Conservation (phyloP, 768 basidiomycete species). For the Cystoderma amianthinum region DNA sequence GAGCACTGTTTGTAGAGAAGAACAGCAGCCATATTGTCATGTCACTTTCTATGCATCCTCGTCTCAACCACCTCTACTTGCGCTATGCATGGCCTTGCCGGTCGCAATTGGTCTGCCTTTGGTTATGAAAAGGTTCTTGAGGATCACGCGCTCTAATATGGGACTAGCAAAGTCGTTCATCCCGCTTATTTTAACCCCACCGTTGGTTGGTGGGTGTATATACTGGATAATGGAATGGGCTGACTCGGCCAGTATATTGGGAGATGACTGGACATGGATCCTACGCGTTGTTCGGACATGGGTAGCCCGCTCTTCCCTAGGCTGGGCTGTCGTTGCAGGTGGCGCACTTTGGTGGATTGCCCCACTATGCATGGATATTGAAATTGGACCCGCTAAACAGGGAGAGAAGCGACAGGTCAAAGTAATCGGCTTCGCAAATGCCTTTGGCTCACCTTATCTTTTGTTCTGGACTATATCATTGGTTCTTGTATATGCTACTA, state of each 20-base stretch:
- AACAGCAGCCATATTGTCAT: constrained; percentile 84
- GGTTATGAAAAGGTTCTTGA: constrained; percentile 47
- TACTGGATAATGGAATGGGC: constrained; percentile 85
- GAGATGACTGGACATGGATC: constrained; percentile 27
- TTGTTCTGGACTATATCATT: constrained; percentile 73
- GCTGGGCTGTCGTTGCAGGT: constrained; percentile 44
- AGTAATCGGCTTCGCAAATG: constrained; percentile 84
- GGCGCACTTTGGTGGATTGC: constrained; percentile 62
- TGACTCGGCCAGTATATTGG: constrained; percentile 47
- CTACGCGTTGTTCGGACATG: constrained; percentile 53
- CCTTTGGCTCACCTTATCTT: constrained; percentile 83
- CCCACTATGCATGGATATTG: constrained; percentile 70
- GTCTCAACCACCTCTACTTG: constrained; percentile 51
- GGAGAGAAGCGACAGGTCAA: constrained; percentile 25
- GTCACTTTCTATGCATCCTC: constrained; percentile 86
- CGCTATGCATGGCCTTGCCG: constrained; percentile 53
- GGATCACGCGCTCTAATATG: constrained; percentile 64
- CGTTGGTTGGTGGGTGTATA: constrained; percentile 49
- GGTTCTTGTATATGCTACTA: constrained; percentile 52
- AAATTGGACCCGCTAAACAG: constrained; percentile 17
- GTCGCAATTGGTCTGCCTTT: constrained; percentile 50
- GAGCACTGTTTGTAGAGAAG: constrained; percentile 90
- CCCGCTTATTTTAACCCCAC: constrained; percentile 46
- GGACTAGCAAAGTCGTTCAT: constrained; percentile 66
- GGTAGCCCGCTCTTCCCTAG: constrained; percentile 51